Conservation (phyloP, 1,284 basidiomycete species). For the Meripilus lineatus region DNA sequence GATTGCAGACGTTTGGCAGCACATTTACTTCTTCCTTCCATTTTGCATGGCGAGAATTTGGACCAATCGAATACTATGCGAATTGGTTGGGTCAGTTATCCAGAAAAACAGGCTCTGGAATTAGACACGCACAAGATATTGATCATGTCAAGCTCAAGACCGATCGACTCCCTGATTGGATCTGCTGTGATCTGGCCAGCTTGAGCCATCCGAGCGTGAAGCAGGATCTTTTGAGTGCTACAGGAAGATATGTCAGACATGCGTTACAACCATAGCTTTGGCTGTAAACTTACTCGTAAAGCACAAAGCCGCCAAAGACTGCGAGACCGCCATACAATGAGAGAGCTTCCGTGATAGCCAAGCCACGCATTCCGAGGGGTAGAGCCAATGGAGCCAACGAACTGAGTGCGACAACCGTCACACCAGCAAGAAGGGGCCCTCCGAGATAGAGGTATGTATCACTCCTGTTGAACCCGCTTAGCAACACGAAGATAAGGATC, state of each 20-base stretch:
- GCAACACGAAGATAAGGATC: neutral
- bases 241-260: constrained; percentile 5
- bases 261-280: neutral
- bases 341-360: constrained; percentile 76
- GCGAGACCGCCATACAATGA: constrained; percentile 85
- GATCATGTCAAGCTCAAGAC: constrained; percentile 83
- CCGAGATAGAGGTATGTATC: constrained; percentile 87
- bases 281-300: constrained; percentile 70
- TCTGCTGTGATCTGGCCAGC: constrained; percentile 65
- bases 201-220: constrained; percentile 72
- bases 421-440: constrained; percentile 78
- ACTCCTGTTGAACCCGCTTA: constrained; percentile 39
- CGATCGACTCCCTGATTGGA: constrained; percentile 75
- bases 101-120: too few relatives aligned
- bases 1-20: too few relatives aligned
- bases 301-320: constrained; percentile 83
- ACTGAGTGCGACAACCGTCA: constrained; percentile 82
- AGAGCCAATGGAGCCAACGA: constrained; percentile 85
- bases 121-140: constrained; percentile 70
- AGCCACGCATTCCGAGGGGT: constrained; percentile 72
- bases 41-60: constrained; percentile 73
- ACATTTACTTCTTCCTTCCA: constrained; percentile 47
- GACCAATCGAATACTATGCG: constrained; percentile 68
- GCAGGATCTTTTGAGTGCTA: constrained; percentile 79
- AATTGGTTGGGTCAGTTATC: too few relatives aligned